A percentile compares a stretch with the other conserved stretches of the same genome.
phyloP scores from a whole-genome alignment of 495 filamentous ascomycete genomes.

The Endocarpon pusillum region DNA sequence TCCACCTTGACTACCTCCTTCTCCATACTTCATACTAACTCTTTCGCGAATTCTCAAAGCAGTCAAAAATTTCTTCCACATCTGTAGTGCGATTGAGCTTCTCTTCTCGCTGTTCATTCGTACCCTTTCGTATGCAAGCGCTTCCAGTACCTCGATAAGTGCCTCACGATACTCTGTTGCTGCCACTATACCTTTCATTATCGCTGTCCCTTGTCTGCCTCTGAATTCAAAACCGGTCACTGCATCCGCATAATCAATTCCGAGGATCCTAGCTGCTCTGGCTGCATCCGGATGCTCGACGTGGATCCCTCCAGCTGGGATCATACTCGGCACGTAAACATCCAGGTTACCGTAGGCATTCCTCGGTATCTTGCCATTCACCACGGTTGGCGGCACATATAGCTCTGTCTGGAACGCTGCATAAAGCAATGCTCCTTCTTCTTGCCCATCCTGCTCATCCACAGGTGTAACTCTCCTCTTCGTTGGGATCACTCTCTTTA shows the following conservation, averaged over 20 bases:
- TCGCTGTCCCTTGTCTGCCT: slow-evolving; percentile 64
- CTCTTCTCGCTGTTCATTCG: slow-evolving; percentile 39
- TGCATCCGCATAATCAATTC: slow-evolving; percentile 76
- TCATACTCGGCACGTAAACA: slow-evolving; percentile 82
- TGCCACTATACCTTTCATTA: slow-evolving; percentile 59
- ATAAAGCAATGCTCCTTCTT: slow-evolving; percentile 41
- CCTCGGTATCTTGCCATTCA: slow-evolving; percentile 57
- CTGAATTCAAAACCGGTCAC: slow-evolving; percentile 80
- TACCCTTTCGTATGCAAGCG: slow-evolving; percentile 42
- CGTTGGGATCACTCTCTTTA: slow-evolving; percentile 42
- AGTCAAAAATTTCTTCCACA: slow-evolving; percentile 65
- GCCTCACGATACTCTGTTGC: slow-evolving; percentile 53
- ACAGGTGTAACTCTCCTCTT: slow-evolving; percentile 18
- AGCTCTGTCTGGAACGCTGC: slow-evolving; percentile 56
- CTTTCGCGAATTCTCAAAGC: slow-evolving; percentile 63
- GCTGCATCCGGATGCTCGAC: slow-evolving; percentile 46
- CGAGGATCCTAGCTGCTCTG: slow-evolving; percentile 56
- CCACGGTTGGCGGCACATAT: slow-evolving; percentile 60
- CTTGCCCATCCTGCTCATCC: slow-evolving; percentile 26
- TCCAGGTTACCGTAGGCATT: slow-evolving; percentile 86
- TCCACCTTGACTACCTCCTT: slow-evolving; percentile 17
- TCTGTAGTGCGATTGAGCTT: slow-evolving; percentile 37
- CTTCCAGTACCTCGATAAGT: slow-evolving; percentile 45
- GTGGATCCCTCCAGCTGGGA: slow-evolving; percentile 67
- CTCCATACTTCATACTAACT: slow-evolving; percentile 44